Evolutionary conservation across 352 stramenopile genomes (phyloP).

Genomic region (Vaucheria bursata): DNA sequence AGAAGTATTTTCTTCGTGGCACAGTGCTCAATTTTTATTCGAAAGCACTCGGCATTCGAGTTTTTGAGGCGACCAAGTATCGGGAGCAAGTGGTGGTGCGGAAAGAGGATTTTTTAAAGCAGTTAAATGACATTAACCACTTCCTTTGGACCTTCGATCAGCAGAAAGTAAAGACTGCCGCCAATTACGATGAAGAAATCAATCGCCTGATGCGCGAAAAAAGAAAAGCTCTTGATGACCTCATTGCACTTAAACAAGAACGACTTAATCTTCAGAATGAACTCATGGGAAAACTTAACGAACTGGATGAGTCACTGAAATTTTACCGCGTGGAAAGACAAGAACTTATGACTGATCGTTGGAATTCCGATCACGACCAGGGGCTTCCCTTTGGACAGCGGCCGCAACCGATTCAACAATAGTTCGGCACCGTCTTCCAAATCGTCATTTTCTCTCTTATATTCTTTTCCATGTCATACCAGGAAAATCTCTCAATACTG

Average conservation of each 20-base stretch:
- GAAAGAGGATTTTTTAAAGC: neutral
- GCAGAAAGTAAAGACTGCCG: neutral
- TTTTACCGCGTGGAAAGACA: neutral
- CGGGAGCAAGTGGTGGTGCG: neutral
- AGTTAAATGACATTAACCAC: neutral
- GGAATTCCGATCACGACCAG: slow-evolving; percentile 1
- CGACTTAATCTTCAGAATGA: neutral
- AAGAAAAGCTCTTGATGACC: neutral
- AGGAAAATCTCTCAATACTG: neutral
- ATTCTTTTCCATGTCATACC: neutral
- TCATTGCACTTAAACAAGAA: neutral
- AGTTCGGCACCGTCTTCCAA: neutral
- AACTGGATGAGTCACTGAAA: neutral
- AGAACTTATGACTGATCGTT: neutral
- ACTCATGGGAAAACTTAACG: neutral
- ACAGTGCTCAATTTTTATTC: neutral
- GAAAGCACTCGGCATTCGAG: neutral
- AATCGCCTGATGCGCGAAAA: neutral
- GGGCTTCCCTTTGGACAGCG: neutral
- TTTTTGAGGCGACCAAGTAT: slow-evolving; percentile 3
- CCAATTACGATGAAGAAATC: neutral
- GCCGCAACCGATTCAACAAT: neutral
- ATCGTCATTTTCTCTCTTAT: neutral
- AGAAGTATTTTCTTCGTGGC: neutral
- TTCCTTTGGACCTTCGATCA: slow-evolving; percentile 2